phyloP scores from a whole-genome alignment of 2,329 filamentous ascomycete species.

The Verruconis gallopava region DNA sequence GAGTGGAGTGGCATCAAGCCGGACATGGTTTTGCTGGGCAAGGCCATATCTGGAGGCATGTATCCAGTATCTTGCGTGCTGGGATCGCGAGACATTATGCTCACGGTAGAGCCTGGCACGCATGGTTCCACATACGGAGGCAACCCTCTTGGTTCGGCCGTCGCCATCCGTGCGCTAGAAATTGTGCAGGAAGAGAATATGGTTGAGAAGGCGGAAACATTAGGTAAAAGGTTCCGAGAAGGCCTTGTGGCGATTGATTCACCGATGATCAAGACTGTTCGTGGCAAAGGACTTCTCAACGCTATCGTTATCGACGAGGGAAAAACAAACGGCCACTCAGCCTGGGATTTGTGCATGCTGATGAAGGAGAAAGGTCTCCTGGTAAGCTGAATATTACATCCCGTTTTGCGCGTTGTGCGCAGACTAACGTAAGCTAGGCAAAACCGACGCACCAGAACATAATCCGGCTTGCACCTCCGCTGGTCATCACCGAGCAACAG shows the following conservation, averaged over 20 bases:
- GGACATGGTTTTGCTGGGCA: conserved; percentile 86
- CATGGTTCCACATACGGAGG: conserved; percentile 98
- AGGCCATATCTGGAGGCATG: conserved; percentile 96
- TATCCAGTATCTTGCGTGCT: conserved; percentile 96
- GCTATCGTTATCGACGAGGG: conserved; percentile 91
- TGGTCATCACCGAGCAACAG: conserved; percentile 85
- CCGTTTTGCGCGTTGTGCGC: background rate
- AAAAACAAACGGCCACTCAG: conserved; percentile 70
- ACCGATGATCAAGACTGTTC: conserved; percentile 67
- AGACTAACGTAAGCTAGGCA: conserved; percentile 43
- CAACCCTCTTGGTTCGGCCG: conserved; percentile 88
- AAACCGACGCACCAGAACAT: conserved; percentile 99
- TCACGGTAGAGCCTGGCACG: conserved; percentile 89
- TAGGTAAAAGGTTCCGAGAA: conserved; percentile 74
- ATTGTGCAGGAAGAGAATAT: conserved; percentile 85
- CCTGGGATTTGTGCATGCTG: conserved; percentile 93
- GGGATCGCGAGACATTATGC: conserved; percentile 80
- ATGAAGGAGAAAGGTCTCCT: conserved; percentile 91
- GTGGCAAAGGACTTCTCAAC: conserved; percentile 89
- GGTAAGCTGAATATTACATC: conserved; percentile 40
- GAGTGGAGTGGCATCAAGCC: conserved; percentile 94
- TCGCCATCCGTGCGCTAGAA: conserved; percentile 89
- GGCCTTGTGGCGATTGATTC: conserved; percentile 62
- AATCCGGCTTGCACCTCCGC: conserved; percentile 89
- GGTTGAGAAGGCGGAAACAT: conserved; percentile 64